Evolutionary conservation across 345 rosid species (phyloP).

Genomic region (Citrus medica): DNA sequence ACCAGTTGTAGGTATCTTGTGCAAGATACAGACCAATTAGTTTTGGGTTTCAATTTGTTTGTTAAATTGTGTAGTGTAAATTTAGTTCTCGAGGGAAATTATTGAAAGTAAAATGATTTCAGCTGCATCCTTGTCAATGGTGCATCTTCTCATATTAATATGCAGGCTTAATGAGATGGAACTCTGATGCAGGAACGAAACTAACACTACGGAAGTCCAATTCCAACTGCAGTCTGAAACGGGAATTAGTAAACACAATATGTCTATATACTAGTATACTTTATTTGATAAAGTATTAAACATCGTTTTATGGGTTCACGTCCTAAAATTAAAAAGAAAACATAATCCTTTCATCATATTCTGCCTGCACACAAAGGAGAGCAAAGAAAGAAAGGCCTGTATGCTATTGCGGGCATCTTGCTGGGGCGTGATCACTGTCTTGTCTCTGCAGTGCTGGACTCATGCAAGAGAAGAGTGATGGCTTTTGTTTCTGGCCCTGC

Average conservation of each 20-base stretch:
- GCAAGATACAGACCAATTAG: neutral
- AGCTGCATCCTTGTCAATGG: neutral
- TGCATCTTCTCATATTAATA: neutral
- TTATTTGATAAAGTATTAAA: neutral
- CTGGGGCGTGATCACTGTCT: constrained; percentile 24
- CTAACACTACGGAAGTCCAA: neutral
- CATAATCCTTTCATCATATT: neutral
- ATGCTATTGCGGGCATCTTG: constrained; percentile 16
- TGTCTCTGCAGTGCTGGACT: constrained; percentile 54
- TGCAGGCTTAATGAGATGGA: neutral
- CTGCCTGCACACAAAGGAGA: neutral
- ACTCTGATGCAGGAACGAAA: neutral
- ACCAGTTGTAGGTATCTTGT: constrained; percentile 13
- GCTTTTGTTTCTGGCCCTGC: constrained; percentile 29
- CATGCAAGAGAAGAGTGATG: constrained; percentile 59
- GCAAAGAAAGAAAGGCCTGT: neutral
- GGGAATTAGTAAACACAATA: neutral
- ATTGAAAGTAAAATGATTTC: constrained; percentile 10
- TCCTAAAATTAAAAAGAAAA: neutral
- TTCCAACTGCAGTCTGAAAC: too few relatives aligned
- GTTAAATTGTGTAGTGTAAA: constrained; percentile 21
- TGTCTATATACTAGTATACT: neutral
- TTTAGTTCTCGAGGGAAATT: constrained; percentile 13
- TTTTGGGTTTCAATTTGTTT: neutral
- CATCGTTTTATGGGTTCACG: neutral